These are phyloP conservation scores for Cercospora berteroae DNA, from an alignment of 2,329 filamentous ascomycete genomes.

Conservation along the genomic window DNA sequence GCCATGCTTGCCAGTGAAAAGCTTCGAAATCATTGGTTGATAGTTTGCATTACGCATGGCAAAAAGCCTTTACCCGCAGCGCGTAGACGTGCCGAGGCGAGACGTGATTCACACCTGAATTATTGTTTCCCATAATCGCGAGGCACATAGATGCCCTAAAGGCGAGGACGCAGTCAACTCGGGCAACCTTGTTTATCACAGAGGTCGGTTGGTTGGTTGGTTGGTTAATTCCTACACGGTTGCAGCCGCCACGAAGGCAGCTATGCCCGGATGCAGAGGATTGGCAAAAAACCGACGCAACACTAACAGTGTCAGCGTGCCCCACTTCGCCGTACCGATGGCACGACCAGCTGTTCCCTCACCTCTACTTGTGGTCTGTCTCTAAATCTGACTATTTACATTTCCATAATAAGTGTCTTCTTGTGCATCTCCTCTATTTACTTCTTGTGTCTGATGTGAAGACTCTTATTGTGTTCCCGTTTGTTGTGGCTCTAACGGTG, in stretches of 20 bases:
- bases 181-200: background rate
- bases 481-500: slow-evolving; percentile 14
- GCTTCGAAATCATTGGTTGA: background rate
- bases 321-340: slow-evolving; percentile 17
- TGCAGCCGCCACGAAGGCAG: slow-evolving; percentile 11
- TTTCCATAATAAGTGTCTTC: slow-evolving; percentile 4
- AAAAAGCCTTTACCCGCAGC: background rate
- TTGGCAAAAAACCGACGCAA: slow-evolving; percentile 10
- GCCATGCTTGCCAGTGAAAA: background rate
- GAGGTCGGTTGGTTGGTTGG: background rate
- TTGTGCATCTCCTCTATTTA: background rate
- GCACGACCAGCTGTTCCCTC: slow-evolving; percentile 16
- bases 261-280: slow-evolving; percentile 16
- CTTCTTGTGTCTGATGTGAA: slow-evolving; percentile 7
- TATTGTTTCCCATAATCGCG: background rate
- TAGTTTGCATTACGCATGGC: background rate
- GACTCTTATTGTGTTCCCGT: slow-evolving; percentile 13
- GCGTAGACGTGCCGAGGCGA: background rate
- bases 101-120: background rate
- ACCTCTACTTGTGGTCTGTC: slow-evolving; percentile 14
- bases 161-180: background rate
- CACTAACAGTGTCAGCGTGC: slow-evolving; percentile 5
- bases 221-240: slow-evolving; percentile 15
- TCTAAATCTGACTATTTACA: slow-evolving; percentile 8
- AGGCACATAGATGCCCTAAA: background rate